Base-by-base conservation (phyloP, 1,139 yeast genomes). In the Lodderomyces margitis region DNA sequence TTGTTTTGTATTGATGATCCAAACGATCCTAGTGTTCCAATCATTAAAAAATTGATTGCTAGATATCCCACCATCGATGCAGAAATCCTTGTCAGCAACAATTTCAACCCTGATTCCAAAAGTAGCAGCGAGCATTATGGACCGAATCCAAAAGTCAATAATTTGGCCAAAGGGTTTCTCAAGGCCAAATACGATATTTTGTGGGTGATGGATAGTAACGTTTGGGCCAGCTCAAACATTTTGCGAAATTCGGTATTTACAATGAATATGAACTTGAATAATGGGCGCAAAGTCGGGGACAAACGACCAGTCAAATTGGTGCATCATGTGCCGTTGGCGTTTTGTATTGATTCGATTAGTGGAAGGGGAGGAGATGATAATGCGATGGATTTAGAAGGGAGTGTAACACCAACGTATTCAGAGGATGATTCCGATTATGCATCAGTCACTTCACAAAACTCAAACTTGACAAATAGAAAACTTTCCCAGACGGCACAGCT, bases 161-260 rank as follows among this genome's bases (percentile, higher is more conserved):
- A 88, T 59, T 68, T 88, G 38, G 80, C 91, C 15, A 86, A 86
- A 58, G 96, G 95, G 3, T 87, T 83, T 56, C 58, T 66, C 35
- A 61, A 62, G 2, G 91, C 95, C 11, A 77, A 79, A 52, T 68
- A 79, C 59, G 96, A 88, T 56, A 75, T 85, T 24, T 53, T 88
- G 11, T 88, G 97, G 96, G 79, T 87, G n/a, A 72, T 87, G 66
- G 97, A 88, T 59, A 81, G 92, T 34, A 88, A 88, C 56, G 94
- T 86, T 6, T 86, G 91, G 87, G 87, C 85, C 1, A 65, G 80
- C 33, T 78, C 83, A 0, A 78, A 83, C 30, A 74, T 88, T 0
- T 64, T 88, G 50, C 62, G 68, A n/a, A 74, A 91, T 46, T 84
- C 95, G 0, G 82, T 87, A 4, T 64, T 60, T 16, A 67, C 84